Evolutionary conservation across 2,329 filamentous ascomycete genomes (phyloP), one percentile per base, ranked within the genome.

Genomic region (Beauveria pseudobassiana): DNA sequence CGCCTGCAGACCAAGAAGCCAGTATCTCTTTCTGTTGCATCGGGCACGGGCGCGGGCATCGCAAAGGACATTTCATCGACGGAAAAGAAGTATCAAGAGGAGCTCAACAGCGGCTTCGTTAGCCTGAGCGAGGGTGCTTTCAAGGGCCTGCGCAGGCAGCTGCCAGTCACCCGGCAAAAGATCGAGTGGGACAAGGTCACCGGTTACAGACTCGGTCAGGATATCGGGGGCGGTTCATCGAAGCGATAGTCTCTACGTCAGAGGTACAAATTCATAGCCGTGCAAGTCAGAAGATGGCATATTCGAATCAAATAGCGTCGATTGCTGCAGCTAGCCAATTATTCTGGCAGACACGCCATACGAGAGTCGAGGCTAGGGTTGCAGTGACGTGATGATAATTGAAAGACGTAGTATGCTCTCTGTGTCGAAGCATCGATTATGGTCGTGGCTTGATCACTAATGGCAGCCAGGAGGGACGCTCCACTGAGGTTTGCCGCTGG

Each of bases 151-250:
- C 86, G 95, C 71, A 86, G 95, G 76, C 95, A 98, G 77, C 79
- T 99, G 73, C 95, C 95, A 0, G 92, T 99, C 63, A 99, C 95
- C 64, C 87, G 95, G 72, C 95, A 99, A 80, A 97, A 97, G 83
- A 93, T 99, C 68, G 95, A 99, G 77, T 99, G 95, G 95, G 93
- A 99, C 76, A 97, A 96, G 81, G 91, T 99, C 67, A 89, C 91
- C 51, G 92, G 91, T 68, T 99, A 99, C 78, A 83, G 91, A 64
- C 80, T 96, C 67, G 89, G 90, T 28, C 88, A 91, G 75, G 89
- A 91, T 71, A 90, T 91, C 74, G 87, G 87, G 20, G 87, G 88
- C 55, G 86, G 86, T 59, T 85, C 85, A 68, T 78, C 79, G 53
- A 80, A 78, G 71, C 76, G 79, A 74, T 85, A 77, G 70, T 62